A percentile compares a stretch with the other conserved stretches of the same genome.
These are phyloP conservation scores for Candida glaebosa DNA, from an alignment of 805 yeast species.

Conservation along the genomic window DNA sequence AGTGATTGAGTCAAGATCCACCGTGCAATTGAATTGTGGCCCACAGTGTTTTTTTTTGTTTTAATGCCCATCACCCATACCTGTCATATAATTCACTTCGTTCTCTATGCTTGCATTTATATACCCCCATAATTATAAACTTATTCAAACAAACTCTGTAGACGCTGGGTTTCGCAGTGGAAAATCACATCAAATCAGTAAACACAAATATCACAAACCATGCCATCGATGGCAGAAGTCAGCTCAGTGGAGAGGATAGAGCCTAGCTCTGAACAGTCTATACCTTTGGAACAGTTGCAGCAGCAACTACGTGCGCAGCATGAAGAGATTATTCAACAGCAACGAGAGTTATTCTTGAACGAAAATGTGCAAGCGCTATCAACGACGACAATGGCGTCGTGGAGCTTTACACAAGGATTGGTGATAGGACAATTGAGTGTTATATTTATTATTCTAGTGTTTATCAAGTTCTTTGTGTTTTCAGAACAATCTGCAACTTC, in stretches of 20 bases:
- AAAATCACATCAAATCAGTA: too few relatives aligned
- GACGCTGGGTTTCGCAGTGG: too few relatives aligned
- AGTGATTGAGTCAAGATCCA: not conserved
- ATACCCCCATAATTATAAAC: too few relatives aligned
- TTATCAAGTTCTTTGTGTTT: constrained; percentile 73
- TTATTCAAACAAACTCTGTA: too few relatives aligned
- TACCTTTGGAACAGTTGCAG: constrained; percentile 19
- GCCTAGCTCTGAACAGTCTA: not conserved
- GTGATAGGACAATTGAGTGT: constrained; percentile 73
- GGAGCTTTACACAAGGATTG: constrained; percentile 79
- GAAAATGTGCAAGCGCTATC: constrained; percentile 7
- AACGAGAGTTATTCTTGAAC: constrained; percentile 19
- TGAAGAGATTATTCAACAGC: constrained; percentile 26
- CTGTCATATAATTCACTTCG: not conserved
- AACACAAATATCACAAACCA: not conserved
- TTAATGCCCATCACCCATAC: too few relatives aligned
- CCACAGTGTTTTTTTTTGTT: not conserved
- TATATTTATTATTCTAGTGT: constrained; percentile 55
- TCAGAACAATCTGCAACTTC: constrained; percentile 56
- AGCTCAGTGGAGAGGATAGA: not conserved
- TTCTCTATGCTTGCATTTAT: not conserved
- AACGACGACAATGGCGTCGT: constrained; percentile 14
- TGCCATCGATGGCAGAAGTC: not conserved
- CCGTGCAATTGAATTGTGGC: not conserved
- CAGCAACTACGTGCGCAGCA: constrained; percentile 27